Evolutionary conservation across 2,329 filamentous ascomycete genomes (phyloP), one percentile per base, ranked within the genome.

Genomic region (Phyllosticta citribraziliensis): DNA sequence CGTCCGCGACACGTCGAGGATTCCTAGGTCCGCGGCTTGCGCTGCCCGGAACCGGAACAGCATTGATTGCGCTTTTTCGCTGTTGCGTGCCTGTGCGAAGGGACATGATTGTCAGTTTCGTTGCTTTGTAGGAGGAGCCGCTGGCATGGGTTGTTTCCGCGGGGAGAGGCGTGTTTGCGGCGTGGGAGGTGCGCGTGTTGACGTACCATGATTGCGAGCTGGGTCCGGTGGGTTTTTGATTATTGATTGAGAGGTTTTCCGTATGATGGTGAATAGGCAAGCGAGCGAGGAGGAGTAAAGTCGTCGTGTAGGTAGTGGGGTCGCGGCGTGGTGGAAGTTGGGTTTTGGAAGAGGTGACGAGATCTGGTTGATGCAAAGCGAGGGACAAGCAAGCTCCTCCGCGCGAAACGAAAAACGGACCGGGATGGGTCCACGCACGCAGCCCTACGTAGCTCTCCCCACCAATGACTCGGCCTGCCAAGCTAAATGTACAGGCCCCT

Each of bases 61-160:
- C 93, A 99, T 99, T 55, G 92, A 97, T 81, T 99, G 94, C 70
- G 94, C 93, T 77, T 97, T 99, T 83, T 97, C 93, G 54, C 90
- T 93, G 76, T 97, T 97, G 72, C 93, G 93, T 72, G 93, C 92
- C 93, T 91, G 68, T 22, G 24, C n/a, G 55, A 50, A 22, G 72
- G 71, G 66, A 55, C 69, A 69, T 55, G 3, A 1, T 47, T 24
- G 33, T 59, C 19, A 59, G 52, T n/a, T 11, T n/a, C 14, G 8
- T n/a, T 12, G 19, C 9, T 9, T 57, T 11, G 53, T 10, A 8
- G 52, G n/a, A 12, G 52, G 20, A 55, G 24, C 22, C 6, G 47
- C 14, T 12, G 30, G 40, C 40, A 22, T 19, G 22, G n/a, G 27
- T 53, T 20, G 52, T 55, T 25, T 25, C 52, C 22, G 27, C 22